phyloP scores from a whole-genome alignment of 768 basidiomycete species.

The Boletus barrowsii region DNA sequence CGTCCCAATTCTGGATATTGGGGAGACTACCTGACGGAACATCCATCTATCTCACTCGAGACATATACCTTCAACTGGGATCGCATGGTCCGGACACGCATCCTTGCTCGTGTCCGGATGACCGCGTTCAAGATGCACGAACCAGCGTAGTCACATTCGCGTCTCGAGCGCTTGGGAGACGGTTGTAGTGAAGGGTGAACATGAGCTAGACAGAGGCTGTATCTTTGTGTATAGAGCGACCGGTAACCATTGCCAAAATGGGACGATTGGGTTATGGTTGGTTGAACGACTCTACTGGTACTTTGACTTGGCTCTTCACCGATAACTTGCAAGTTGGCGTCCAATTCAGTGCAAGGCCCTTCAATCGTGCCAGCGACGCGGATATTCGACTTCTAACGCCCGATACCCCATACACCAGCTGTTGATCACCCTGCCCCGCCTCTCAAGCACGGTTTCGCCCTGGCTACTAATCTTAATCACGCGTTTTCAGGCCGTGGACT shows the following conservation, averaged over 20 bases:
- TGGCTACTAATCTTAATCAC: constrained; percentile 3
- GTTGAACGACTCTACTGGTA: neutral
- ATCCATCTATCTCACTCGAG: constrained; percentile 91
- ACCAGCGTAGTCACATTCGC: too few relatives aligned
- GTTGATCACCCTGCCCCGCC: neutral
- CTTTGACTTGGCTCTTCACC: neutral
- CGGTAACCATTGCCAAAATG: constrained; percentile 8
- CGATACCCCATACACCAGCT: constrained; percentile 7
- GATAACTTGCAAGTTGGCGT: neutral
- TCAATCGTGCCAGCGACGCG: constrained; percentile 2
- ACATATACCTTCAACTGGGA: constrained; percentile 52
- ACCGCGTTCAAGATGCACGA: too few relatives aligned
- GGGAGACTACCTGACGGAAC: constrained; percentile 36
- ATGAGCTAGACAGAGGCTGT: too few relatives aligned
- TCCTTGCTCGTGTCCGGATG: too few relatives aligned
- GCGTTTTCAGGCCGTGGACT: constrained; percentile 8
- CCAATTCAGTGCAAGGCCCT: neutral
- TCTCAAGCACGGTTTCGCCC: constrained; percentile 1
- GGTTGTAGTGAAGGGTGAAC: too few relatives aligned
- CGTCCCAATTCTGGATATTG: constrained; percentile 10
- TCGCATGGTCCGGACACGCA: too few relatives aligned
- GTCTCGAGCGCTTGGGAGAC: too few relatives aligned
- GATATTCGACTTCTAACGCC: neutral
- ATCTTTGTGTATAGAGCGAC: too few relatives aligned
- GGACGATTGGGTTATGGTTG: constrained; percentile 1